These are phyloP conservation scores for Hsuehochloa calcarea DNA, from an alignment of 176 grass and related monocot genomes.

Conservation along the genomic window DNA sequence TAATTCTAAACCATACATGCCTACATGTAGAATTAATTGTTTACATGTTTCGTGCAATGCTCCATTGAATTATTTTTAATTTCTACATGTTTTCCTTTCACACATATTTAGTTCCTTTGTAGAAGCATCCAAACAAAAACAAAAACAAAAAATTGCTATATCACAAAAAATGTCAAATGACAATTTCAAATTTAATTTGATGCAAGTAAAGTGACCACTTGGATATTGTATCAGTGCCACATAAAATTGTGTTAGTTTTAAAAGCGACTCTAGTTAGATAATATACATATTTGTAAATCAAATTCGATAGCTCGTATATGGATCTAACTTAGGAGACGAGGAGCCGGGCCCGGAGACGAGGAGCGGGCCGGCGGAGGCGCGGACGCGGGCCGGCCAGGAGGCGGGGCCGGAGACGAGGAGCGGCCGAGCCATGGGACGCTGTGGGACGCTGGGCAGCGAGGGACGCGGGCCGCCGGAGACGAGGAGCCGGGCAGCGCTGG, in stretches of 20 bases:
- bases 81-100: not conserved
- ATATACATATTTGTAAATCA: not conserved
- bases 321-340: no score
- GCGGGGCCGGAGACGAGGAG: no score
- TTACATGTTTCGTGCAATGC: not conserved
- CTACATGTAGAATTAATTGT: not conserved
- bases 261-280: not conserved
- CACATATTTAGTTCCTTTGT: not conserved
- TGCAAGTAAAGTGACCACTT: not conserved
- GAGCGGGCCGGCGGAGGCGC: no score
- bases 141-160: not conserved
- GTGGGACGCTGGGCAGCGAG: no score
- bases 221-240: not conserved
- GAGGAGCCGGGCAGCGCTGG: no score
- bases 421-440: no score
- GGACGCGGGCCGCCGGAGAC: no score
- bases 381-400: no score
- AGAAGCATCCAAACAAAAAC: not conserved
- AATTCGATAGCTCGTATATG: not conserved
- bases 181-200: not conserved
- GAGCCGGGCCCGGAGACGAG: no score
- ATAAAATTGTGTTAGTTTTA: slow-evolving; percentile 14
- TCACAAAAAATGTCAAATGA: not conserved
- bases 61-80: not conserved
- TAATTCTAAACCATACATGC: not conserved